Percentiles rank a stretch among this genome's conserved stretches.
These are phyloP conservation scores for Parafenestella ontariensis DNA, from an alignment of 2,329 filamentous ascomycete species.

Conservation along the genomic window DNA sequence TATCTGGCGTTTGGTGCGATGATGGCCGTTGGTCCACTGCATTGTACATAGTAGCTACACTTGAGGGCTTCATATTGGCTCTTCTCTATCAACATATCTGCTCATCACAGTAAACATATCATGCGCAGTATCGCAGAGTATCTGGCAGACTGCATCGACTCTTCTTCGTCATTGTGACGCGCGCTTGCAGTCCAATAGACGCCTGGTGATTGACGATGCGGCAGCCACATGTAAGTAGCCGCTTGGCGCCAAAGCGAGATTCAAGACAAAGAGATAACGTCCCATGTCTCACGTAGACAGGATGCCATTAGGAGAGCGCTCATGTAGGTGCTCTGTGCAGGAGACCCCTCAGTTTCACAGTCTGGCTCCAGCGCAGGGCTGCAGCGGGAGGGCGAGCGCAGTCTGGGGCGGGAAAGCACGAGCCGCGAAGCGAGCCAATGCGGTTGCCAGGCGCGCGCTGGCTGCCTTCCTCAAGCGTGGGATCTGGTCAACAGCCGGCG, in stretches of 20 bases:
- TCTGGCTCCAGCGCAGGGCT: constrained; percentile 19
- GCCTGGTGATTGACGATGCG: constrained; percentile 1
- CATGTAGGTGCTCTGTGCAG: constrained; percentile 6
- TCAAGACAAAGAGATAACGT: not conserved
- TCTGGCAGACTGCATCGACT: not conserved
- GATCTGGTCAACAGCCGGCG: constrained; percentile 1
- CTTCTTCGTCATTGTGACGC: constrained; percentile 8
- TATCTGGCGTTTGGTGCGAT: constrained; percentile 5
- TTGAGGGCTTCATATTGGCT: not conserved
- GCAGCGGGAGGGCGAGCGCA: constrained; percentile 22
- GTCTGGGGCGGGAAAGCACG: constrained; percentile 29
- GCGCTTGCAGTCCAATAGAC: constrained; percentile 15
- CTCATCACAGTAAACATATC: too few relatives aligned
- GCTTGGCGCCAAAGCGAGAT: not conserved
- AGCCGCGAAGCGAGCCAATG: constrained; percentile 34
- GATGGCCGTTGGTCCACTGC: not conserved
- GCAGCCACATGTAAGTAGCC: not conserved
- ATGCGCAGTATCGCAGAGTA: not conserved
- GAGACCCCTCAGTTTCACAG: not conserved
- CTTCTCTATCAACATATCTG: not conserved
- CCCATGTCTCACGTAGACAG: not conserved
- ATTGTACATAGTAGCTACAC: not conserved
- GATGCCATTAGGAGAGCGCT: not conserved
- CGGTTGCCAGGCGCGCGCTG: constrained; percentile 24
- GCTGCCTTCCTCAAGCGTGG: constrained; percentile 6